A percentile compares a stretch with the other conserved stretches of the same genome.
Conservation (phyloP, 2,329 filamentous ascomycete genomes). For the Aspergillus hiratsukae region DNA sequence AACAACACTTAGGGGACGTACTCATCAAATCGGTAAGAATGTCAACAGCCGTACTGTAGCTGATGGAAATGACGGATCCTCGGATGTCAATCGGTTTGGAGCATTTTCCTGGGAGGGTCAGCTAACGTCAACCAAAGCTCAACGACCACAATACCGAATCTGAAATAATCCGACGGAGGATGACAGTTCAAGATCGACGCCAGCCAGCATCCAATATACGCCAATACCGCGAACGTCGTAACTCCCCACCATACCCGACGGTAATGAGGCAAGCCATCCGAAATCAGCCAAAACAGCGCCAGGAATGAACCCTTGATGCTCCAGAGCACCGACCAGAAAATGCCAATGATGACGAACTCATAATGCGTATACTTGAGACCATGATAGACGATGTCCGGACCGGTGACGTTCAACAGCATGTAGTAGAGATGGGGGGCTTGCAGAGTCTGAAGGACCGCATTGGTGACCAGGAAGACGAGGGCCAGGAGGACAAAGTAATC, state of each 20-base stretch:
- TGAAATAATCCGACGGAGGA: constrained; percentile 15
- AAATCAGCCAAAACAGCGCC: constrained; percentile 17
- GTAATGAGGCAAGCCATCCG: constrained; percentile 13
- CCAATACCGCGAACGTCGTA: constrained; percentile 3
- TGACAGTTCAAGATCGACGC: constrained; percentile 15
- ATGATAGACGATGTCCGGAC: constrained; percentile 11
- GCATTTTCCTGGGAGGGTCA: constrained; percentile 11
- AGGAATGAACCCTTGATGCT: constrained; percentile 18
- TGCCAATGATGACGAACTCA: constrained; percentile 16
- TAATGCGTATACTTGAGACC: constrained; percentile 10
- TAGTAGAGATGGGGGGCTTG: constrained; percentile 19
- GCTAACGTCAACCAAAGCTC: neutral
- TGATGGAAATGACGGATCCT: constrained; percentile 15
- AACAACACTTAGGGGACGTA: constrained; percentile 4
- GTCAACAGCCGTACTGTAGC: constrained; percentile 19
- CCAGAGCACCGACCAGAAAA: constrained; percentile 21
- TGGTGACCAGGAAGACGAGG: constrained; percentile 12
- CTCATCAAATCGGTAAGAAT: constrained; percentile 22
- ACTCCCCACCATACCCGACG: constrained; percentile 13
- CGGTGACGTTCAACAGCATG: constrained; percentile 6
- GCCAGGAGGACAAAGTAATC: constrained; percentile 17
- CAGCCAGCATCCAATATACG: constrained; percentile 18
- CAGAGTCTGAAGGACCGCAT: constrained; percentile 17
- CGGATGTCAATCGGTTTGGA: constrained; percentile 10
- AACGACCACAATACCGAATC: constrained; percentile 7